Evolutionary conservation across 768 basidiomycete species (phyloP), one percentile per base, ranked within the genome.

Genomic region (Xanthoconium purpureum): DNA sequence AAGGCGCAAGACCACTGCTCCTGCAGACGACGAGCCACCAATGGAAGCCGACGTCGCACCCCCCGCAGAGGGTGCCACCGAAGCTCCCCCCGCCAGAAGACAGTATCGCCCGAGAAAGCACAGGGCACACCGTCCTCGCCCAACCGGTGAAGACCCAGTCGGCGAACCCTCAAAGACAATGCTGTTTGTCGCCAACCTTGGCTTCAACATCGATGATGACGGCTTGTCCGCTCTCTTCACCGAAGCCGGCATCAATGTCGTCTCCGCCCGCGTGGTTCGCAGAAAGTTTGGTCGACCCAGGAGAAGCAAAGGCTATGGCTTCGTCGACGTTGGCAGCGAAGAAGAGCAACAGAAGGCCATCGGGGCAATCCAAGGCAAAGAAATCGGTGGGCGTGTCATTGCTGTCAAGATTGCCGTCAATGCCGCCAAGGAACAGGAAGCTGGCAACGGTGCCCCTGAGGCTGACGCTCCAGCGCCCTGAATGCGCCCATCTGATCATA

Each of bases 351-450:
- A 87, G 72, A 93, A 94, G 78, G 96, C 94, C 51, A 88, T 99
- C 60, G 84, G 84, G 54, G 84, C 84, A 62, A 81, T 94, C 59
- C 81, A 94, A 64, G 94, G 91, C 71, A 92, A 91, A 73, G 88
- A 96, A 59, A 77, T 99, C 54, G 86, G 84, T 45, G 94, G 92
- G 50, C 81, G 96, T 65, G 70, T 81, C 61, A 87, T 99, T 69
- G 90, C 89, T 59, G 91, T 98, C 78, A 98, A 97, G 80, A 81
- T 99, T 62, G 96, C 96, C 50, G 92, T 98, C 74, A 93, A 96
- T 75, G 78, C 88, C 51, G 79, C 82, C 66, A 82, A 78, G 58
- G 81, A 82, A 56, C 85, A 87, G 52, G 82, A 80, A 39, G 74
- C 69, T 36, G 81, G 76, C 50, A 65, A 67, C n/a, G 71, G 61